A percentile compares a stretch with the other conserved stretches of the same genome.
Conservation (phyloP, 106 monocot species). For the Hemerocallis citrina region DNA sequence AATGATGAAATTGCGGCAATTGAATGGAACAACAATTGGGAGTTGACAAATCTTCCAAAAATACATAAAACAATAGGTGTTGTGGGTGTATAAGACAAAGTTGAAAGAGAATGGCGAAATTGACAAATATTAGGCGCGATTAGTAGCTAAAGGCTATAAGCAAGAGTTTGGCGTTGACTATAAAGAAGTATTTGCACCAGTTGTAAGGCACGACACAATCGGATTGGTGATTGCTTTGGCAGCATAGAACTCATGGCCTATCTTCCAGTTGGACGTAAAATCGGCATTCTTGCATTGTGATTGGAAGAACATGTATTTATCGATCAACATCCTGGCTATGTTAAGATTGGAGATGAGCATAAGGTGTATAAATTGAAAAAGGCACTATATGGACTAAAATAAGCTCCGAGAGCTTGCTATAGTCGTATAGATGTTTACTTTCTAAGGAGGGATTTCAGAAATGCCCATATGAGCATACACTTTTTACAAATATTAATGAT, state of each 20-base stretch:
- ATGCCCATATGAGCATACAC: not conserved
- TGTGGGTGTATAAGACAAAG: not conserved
- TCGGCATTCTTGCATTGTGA: too few species aligned
- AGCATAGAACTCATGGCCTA: not conserved
- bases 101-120: too few species aligned
- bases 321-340: not conserved
- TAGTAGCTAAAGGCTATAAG: too few species aligned
- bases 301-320: too few species aligned
- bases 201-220: too few species aligned
- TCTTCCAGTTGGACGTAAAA: too few species aligned
- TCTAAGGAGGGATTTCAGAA: not conserved
- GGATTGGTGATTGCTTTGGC: too few species aligned
- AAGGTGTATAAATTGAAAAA: conserved; percentile 1
- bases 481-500: not conserved
- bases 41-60: not conserved
- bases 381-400: conserved; percentile 8
- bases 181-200: too few species aligned
- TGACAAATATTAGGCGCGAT: too few species aligned
- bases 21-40: not conserved
- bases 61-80: not conserved
- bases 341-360: not conserved
- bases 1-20: not conserved
- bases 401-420: conserved; percentile 6
- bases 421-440: not conserved
- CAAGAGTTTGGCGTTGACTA: too few species aligned